A percentile compares a stretch with the other conserved stretches of the same genome.
These are phyloP conservation scores for Panicum miliaceum DNA, from an alignment of 176 grass and related monocot genomes.

Conservation along the genomic window DNA sequence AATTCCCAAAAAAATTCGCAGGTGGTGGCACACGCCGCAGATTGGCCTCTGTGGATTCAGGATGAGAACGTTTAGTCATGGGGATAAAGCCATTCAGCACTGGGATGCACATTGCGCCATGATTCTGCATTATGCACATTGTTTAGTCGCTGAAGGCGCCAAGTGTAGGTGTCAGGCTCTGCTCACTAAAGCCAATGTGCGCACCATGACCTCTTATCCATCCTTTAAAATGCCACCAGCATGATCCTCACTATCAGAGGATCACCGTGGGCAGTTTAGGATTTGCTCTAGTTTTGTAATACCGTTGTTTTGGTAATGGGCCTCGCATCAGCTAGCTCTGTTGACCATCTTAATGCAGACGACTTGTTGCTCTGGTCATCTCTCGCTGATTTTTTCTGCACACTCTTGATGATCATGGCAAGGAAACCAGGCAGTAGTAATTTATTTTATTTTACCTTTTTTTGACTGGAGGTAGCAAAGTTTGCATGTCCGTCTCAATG, in stretches of 20 bases:
- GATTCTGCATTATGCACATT: constrained; percentile 27
- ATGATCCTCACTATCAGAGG: neutral
- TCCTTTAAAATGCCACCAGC: neutral
- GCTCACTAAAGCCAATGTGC: neutral
- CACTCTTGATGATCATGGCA: neutral
- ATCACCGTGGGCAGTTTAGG: neutral
- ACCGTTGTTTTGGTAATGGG: neutral
- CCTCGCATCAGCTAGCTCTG: neutral
- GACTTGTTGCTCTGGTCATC: neutral
- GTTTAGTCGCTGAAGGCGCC: constrained; percentile 23
- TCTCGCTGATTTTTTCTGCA: neutral
- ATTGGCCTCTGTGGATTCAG: constrained; percentile 3
- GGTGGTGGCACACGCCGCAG: neutral
- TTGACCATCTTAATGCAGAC: neutral
- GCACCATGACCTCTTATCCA: neutral
- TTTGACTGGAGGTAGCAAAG: too few species aligned
- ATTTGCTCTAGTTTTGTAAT: neutral
- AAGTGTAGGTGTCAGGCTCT: constrained; percentile 18
- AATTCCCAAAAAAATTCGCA: neutral
- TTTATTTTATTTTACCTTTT: too few species aligned
- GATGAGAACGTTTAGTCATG: constrained; percentile 29
- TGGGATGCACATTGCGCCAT: neutral
- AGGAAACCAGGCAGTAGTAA: too few species aligned
- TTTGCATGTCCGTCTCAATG: too few species aligned
- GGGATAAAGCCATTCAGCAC: constrained; percentile 24